Evolutionary conservation across 2,329 filamentous ascomycete genomes (phyloP).

Genomic region (Onygena corvina): DNA sequence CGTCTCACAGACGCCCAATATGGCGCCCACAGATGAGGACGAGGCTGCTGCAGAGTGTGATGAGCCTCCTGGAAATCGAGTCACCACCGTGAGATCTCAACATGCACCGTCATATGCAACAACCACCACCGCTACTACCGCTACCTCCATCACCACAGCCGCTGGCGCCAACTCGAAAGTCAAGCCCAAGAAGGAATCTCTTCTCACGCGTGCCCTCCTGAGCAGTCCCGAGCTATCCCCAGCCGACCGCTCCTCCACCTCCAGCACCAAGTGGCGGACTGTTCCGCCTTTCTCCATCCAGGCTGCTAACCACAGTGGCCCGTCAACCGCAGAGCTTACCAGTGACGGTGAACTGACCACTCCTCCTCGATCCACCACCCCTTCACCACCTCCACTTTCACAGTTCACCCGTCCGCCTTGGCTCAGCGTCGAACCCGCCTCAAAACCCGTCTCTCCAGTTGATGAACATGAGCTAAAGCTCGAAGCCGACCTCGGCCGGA

Average conservation of each 20-base stretch:
- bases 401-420: conserved; percentile 23
- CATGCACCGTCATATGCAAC: background rate
- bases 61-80: conserved; percentile 62
- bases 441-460: conserved; percentile 18
- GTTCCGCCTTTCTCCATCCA: conserved; percentile 27
- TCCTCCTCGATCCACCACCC: conserved; percentile 73
- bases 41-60: conserved; percentile 67
- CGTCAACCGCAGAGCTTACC: conserved; percentile 83
- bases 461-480: conserved; percentile 44
- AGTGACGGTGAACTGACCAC: conserved; percentile 87
- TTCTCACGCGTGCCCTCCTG: conserved; percentile 75
- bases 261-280: conserved; percentile 13
- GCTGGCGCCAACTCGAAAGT: conserved; percentile 38
- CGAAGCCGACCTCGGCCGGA: conserved; percentile 57
- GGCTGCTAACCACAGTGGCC: conserved; percentile 52
- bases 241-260: conserved; percentile 17
- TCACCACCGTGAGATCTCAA: conserved; percentile 5
- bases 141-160: conserved; percentile 32
- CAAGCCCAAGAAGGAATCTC: conserved; percentile 55
- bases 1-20: conserved; percentile 30
- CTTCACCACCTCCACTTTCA: conserved; percentile 73
- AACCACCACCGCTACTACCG: conserved; percentile 20
- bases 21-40: conserved; percentile 38
- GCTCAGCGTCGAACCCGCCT: conserved; percentile 6
- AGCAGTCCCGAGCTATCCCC: conserved; percentile 46